phyloP scores from a whole-genome alignment of 2,329 filamentous ascomycete genomes.

The Ascochyta fabae region DNA sequence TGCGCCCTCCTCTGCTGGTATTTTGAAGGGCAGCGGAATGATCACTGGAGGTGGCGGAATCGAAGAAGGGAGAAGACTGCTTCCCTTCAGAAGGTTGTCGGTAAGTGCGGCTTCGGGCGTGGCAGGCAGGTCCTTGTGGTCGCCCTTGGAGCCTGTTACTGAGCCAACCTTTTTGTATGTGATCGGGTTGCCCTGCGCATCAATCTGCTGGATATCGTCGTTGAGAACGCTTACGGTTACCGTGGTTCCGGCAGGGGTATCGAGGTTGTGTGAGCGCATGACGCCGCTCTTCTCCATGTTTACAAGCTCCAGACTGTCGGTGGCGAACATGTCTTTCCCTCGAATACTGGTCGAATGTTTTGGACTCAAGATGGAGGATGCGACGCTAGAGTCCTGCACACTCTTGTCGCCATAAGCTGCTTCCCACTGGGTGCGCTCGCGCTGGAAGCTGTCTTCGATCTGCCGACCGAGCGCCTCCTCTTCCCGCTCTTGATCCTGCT shows the following conservation, averaged over 20 bases:
- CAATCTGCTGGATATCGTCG: slow-evolving; percentile 55
- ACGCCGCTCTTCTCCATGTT: slow-evolving; percentile 58
- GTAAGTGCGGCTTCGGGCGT: slow-evolving; percentile 12
- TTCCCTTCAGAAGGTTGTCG: slow-evolving; percentile 7
- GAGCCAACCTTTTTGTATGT: slow-evolving; percentile 4
- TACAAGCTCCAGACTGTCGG: slow-evolving; percentile 63
- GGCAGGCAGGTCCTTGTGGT: slow-evolving; percentile 8
- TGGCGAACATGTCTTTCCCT: slow-evolving; percentile 48
- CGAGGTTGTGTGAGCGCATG: slow-evolving; percentile 43
- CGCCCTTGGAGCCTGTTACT: background rate
- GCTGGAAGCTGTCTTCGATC: slow-evolving; percentile 66
- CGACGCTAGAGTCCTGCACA: slow-evolving; percentile 59
- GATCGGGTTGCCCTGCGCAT: slow-evolving; percentile 39
- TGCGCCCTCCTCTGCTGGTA: slow-evolving; percentile 58
- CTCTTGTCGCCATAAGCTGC: slow-evolving; percentile 71
- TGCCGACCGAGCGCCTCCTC: slow-evolving; percentile 74
- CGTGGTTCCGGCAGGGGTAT: slow-evolving; percentile 47
- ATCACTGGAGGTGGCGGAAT: slow-evolving; percentile 60
- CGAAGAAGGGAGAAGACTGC: slow-evolving; percentile 37
- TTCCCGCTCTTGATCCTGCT: slow-evolving; percentile 66
- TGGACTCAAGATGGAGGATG: slow-evolving; percentile 45
- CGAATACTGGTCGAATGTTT: slow-evolving; percentile 44
- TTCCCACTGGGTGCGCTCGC: slow-evolving; percentile 77
- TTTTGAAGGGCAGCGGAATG: slow-evolving; percentile 69
- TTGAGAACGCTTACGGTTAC: slow-evolving; percentile 62